Base-by-base conservation (phyloP, 164 flowering plant species). In the Kingdonia uniflora region DNA sequence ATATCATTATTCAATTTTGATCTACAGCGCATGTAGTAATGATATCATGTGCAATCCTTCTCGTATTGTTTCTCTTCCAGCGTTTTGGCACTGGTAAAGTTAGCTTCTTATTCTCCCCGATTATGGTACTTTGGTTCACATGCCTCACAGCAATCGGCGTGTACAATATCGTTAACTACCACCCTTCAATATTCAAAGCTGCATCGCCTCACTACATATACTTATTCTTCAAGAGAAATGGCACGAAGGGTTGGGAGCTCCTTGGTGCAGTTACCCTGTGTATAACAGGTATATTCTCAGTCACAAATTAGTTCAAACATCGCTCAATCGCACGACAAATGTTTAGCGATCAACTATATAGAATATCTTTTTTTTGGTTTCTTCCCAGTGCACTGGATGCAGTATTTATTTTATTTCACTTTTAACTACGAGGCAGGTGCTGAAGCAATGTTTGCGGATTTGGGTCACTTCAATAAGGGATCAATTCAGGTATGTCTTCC, bases 391-490 rank as follows among this genome's bases (percentile, higher is more conserved):
- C 5, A 41, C 3, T 6, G 2, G n/a, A 17, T 13, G 2, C 13
- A 41, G 6, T 14, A 14, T 41, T 13, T 5, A 41, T 13, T 41
- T 41, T 14, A 6, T 41, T 41, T 41, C 14, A 41, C 13, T 4
- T 12, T 41, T 11, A 11, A 14, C 14, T 41, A 5, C 0, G 1
- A 19, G 14, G 5, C 40, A 64, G 59, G 61, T 42, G 56, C 52
- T 21, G 61, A 56, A 44, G 61, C 66, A 26, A 63, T 56, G 61
- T 63, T 63, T 51, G 61, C 66, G 33, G 66, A 63, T 51, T 23
- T 63, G 52, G 66, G 66, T 6, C 66, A 63, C 45, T 63, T 63
- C 57, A 56, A 50, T 37, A 56, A 51, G 11, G 13, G 11, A 42
- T 33, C 51, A 11, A 63, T 56, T 39, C 63, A 64, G 55, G 68